Base-by-base conservation (phyloP, 2,329 filamentous ascomycete species). In the Talaromyces sp. region DNA sequence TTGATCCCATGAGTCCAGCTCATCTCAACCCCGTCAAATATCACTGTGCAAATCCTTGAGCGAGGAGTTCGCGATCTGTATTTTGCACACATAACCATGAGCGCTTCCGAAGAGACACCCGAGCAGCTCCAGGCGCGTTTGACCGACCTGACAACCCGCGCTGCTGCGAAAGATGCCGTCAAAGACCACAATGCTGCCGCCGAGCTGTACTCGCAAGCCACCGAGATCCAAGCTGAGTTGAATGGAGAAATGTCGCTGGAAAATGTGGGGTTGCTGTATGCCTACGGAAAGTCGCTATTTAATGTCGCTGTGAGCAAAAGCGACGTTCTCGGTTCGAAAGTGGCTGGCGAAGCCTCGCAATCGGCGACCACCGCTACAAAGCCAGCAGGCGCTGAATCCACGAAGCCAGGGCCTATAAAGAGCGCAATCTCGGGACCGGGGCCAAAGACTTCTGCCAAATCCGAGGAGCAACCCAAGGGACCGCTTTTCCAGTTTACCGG, bases 221-320 rank as follows among this genome's bases (percentile, higher is more conserved):
- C 91, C 59, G 90, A 96, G 74, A 84, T 97, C 63, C 95, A 99
- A 77, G 91, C 90, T 61, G 86, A 91, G 73, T 81, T 97, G 73
- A 95, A 97, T 74, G 95, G 93, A 74, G 95, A 98, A 77, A 90
- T 96, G 83, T 87, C 87, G 17, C 86, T 90, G 4, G 88, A 91
- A 61, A 99, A 99, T 69, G 93, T 93, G 56, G 93, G 98, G 73
- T 85, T 99, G 53, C 85, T 98, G 21, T 99, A 96, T 75, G 85
- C 92, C 65, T 99, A 99, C 76, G 95, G 95, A 14, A 90, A 93
- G 72, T 91, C 91, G 60, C 80, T 99, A 21, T 98, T 96, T 82
- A 93, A 93, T 74, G 89, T 98, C 62, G 95, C 93, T 31, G 90
- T 98, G 73, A 88, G 86, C 74, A 96, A 96, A 76, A 97, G 92